Evolutionary conservation across 495 filamentous ascomycete genomes (phyloP).

Genomic region (Penicillium samsonianum): DNA sequence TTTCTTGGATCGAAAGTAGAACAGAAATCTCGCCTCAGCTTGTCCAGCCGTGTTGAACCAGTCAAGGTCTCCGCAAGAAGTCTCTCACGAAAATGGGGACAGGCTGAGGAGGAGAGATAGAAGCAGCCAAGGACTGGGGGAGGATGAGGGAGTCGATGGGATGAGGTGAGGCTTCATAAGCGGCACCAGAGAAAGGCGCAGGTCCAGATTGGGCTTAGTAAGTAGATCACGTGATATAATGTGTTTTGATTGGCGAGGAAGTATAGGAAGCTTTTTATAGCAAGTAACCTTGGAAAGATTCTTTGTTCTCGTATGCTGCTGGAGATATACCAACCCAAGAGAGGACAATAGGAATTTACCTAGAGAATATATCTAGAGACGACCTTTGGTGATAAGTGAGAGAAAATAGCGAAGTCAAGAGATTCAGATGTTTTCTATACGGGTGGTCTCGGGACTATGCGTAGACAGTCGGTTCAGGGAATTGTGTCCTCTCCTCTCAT

Average conservation of each 20-base stretch:
- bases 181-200: not conserved
- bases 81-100: constrained; percentile 46
- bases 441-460: not conserved
- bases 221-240: not conserved
- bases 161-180: constrained; percentile 16
- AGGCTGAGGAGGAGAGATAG: constrained; percentile 31
- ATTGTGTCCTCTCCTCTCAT: not conserved
- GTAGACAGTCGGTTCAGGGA: not conserved
- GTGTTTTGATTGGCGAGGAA: not conserved
- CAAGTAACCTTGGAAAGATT: not conserved
- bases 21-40: constrained; percentile 35
- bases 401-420: not conserved
- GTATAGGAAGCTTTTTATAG: not conserved
- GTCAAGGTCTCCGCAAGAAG: constrained; percentile 52
- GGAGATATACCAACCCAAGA: not conserved
- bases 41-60: constrained; percentile 51
- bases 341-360: too few species aligned
- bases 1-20: constrained; percentile 23
- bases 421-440: not conserved
- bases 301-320: not conserved
- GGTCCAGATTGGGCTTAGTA: constrained; percentile 9
- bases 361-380: too few species aligned
- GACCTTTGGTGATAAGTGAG: not conserved
- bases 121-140: constrained; percentile 23
- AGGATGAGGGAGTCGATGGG: constrained; percentile 16